Conservation (phyloP, 345 rosid genomes). For the Corchorus olitorius region DNA sequence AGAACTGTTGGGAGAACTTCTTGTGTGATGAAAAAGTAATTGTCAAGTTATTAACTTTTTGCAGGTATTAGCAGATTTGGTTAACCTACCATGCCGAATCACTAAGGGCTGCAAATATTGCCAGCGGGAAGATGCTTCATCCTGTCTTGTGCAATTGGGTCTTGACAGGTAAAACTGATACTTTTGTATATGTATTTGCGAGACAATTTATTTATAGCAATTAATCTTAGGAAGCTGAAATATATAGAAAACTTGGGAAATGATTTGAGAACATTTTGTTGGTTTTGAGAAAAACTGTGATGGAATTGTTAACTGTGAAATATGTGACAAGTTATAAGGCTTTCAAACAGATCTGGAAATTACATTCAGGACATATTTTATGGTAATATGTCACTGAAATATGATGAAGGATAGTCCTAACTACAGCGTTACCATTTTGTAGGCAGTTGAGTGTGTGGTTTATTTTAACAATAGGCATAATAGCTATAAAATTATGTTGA, state of each 20-base stretch:
- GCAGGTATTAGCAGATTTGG: slow-evolving; percentile 50
- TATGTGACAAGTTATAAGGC: not conserved
- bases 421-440: not conserved
- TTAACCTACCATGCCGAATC: slow-evolving; percentile 57
- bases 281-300: not conserved
- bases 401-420: not conserved
- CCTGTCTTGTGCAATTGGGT: slow-evolving; percentile 54
- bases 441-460: not conserved
- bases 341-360: not conserved
- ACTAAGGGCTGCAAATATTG: slow-evolving; percentile 60
- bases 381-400: not conserved
- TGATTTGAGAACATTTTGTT: not conserved
- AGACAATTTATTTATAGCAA: not conserved
- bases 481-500: not conserved
- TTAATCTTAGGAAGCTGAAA: slow-evolving; percentile 1
- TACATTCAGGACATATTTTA: not conserved
- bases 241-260: not conserved
- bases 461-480: not conserved
- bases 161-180: slow-evolving; percentile 37
- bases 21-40: not conserved
- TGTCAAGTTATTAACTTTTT: slow-evolving; percentile 12
- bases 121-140: slow-evolving; percentile 49
- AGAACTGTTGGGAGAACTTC: not conserved
- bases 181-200: not conserved
- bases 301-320: not conserved